Base-by-base conservation (phyloP, 495 filamentous ascomycete species). In the Aspergillus diversus region DNA sequence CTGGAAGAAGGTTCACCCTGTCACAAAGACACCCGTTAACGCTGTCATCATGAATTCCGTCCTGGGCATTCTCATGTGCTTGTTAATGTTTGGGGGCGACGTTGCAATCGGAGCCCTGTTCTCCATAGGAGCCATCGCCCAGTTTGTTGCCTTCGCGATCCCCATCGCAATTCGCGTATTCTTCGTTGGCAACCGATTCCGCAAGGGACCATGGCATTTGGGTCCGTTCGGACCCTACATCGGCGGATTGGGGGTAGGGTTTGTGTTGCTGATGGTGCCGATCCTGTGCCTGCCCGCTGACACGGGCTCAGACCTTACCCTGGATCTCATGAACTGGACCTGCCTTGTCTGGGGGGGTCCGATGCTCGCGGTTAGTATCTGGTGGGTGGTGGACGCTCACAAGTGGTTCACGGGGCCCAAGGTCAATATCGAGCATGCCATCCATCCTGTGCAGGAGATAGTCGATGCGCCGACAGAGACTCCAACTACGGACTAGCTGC, bases 321-420 rank as follows among this genome's bases (percentile, higher is more conserved):
- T 69, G 33, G 80, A 84, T 42, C 46, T 78, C 59, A 92, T 92
- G 89, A 92, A 91, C 63, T 92, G 89, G 89, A 93, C 90, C 5
- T 81, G 79, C 70, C 79, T 92, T 37, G 90, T 92, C 34, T 93
- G 89, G 69, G 90, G 88, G n/a, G 86, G 69, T 15, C 86, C 87
- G 12, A 89, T 89, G 87, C 42, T 86, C 8, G 73, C 81, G 5
- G 81, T 90, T 9, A 68, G 81, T 5, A 72, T 91, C 52, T 92
- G 89, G 88, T 93, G 89, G 83, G 72, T 88, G 65, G 77, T 92
- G 35, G 84, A 85, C 70, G 90, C 90, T 5, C 80, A 78, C 27
- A 86, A 86, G 63, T 92, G 90, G 90, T 93, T 93, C 73, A 89
- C 85, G 63, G 90, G 90, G 0, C 90, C 90, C 0, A 89, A 89